Base-by-base conservation (phyloP, 768 basidiomycete genomes). In the Leccinum obscurum region DNA sequence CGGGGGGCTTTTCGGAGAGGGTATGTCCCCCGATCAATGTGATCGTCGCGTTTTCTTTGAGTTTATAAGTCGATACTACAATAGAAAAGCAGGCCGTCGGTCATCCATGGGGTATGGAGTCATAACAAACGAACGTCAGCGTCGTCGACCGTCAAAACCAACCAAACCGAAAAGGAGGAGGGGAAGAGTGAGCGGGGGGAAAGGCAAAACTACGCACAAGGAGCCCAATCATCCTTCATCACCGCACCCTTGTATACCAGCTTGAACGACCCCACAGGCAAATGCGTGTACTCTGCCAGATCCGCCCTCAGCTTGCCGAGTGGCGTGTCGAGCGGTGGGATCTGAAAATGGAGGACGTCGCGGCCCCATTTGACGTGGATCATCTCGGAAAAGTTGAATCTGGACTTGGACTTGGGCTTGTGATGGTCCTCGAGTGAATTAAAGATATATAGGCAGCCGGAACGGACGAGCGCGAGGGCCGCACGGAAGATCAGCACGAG, bases 221-320 rank as follows among this genome's bases (percentile, higher is more conserved):
- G 83, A 8, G 85, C 82, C 59, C 76, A 71, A 71, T 94, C 87
- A 70, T 96, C 93, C 65, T 88, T 89, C 83, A 98, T 89, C 73
- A 97, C 84, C 2, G 92, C 94, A 41, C 96, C 96, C 51, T 89
- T 85, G 76, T 90, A 88, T 63, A 98, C 86, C 68, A 98, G 83
- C 72, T 94, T 93, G 82, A 97, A 92, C 30, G 83, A 82, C 64
- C 81, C 68, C 30, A 75, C 72, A 0, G 88, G 84, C 13, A 98
- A 81, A 56, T 87, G 86, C 3, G 92, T 95, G 68, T 88, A 85
- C 6, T 87, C 81, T 14, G 92, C 87, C 54, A 97, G 77, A 22
- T 82, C 78, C 4, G 78, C 65, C 41, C 90, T 82, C 55, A 95
- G 73, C 8, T 75, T 74, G 26, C 78, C 77, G 52, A 95, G 81